Conservation (phyloP, 345 rosid genomes). For the Citrus mangshanensis region DNA sequence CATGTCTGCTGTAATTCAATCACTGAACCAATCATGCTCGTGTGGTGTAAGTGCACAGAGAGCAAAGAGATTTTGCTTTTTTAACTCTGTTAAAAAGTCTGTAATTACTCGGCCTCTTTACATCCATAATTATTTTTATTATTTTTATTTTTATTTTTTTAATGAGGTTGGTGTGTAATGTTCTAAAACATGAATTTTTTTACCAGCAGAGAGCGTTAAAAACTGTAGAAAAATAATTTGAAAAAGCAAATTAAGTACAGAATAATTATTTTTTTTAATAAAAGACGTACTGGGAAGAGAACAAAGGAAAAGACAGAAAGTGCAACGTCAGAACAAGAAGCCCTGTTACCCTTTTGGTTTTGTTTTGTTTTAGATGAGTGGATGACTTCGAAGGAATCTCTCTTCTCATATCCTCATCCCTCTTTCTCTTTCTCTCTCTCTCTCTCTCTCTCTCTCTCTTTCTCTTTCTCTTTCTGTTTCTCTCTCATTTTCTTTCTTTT, state of each 20-base stretch:
- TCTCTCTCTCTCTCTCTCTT: constrained; percentile 18
- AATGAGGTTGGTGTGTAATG: no score
- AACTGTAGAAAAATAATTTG: neutral
- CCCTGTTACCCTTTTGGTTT: constrained; percentile 22
- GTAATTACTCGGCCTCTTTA: constrained; percentile 24
- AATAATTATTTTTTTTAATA: neutral
- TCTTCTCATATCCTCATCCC: constrained; percentile 22
- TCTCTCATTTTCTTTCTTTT: constrained; percentile 12
- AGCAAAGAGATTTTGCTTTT: constrained; percentile 28
- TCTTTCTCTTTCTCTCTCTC: constrained; percentile 18
- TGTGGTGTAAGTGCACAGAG: constrained; percentile 19
- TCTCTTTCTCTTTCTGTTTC: constrained; percentile 2
- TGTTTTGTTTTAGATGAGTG: constrained; percentile 34
- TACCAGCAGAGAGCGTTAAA: neutral
- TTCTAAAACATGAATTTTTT: neutral
- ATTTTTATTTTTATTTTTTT: no score
- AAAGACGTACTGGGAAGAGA: constrained; percentile 21
- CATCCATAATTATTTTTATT: no score
- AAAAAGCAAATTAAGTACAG: constrained; percentile 7
- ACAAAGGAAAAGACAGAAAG: constrained; percentile 54
- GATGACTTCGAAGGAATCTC: constrained; percentile 28
- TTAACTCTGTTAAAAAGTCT: constrained; percentile 27
- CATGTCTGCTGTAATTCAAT: constrained; percentile 30
- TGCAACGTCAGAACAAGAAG: constrained; percentile 36
- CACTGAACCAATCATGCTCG: constrained; percentile 31